Evolutionary conservation across 177 flowering plant genomes (phyloP), one percentile per base, ranked within the genome.

Genomic region (Vitis hybrid): DNA sequence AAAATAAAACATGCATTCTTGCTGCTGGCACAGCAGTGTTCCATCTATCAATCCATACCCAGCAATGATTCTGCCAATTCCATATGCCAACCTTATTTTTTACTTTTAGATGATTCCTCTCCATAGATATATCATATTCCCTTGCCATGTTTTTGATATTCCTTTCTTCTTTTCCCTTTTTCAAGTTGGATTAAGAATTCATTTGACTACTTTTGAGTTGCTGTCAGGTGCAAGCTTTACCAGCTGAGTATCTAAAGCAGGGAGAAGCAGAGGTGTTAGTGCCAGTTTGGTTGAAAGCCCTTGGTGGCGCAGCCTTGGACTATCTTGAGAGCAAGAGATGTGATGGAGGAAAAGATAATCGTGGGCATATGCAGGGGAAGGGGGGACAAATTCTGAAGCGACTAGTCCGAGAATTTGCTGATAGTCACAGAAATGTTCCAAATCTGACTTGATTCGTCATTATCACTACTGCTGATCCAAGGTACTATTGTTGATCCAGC

Each of bases 341-440:
- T 52, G 73, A 79, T 62, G 89, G 82, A 50, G 82, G 73, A 64
- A 81, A 70, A 54, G 78, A 59, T 67, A 74, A 71, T 61, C 78
- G 81, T 66, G 88, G 86, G 32, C 94, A 91, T 77, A 94, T 92
- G 98, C 94, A 89, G 80, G 98, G 98, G 57, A 91, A 91, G 80
- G 97, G 98, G 3, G 99, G 98, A 61, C 80, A 90, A 71, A 72
- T 83, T 61, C 74, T 95, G 69, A 95, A 93, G 82, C 92, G 88
- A 55, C 65, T 95, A 62, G 70, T 93, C 21, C 82, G 98, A 54
- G 97, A 95, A 76, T 95, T 95, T 85, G 99, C 97, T 11, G 97
- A 95, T 74, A 79, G 82, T 68, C 99, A 95, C 74, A 94, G 94
- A 48, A 86, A 80, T 71, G 60, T 79, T 53, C 85, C 97, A 53